Conservation (phyloP, 139 green algal species). For the Nannochloris sp. region DNA sequence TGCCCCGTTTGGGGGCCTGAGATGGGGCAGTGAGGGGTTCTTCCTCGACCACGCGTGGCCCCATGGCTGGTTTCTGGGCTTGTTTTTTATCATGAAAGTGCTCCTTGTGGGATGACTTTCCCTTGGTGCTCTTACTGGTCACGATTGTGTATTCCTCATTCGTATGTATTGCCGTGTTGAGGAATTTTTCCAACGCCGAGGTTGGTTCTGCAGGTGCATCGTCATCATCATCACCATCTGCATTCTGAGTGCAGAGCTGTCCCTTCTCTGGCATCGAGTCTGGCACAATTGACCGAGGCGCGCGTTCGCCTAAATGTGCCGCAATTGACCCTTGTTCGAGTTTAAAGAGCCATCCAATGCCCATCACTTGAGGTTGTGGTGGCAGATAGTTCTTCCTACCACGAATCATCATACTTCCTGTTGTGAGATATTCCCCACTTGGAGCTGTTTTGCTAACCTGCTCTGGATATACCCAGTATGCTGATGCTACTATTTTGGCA, state of each 20-base stretch:
- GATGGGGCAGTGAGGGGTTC: conserved; percentile 7
- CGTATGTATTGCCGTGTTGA: conserved; percentile 9
- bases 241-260: not conserved
- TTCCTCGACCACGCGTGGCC: too few species aligned
- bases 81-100: not conserved
- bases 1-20: conserved; percentile 51
- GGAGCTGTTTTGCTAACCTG: conserved; percentile 93
- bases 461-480: conserved; percentile 88
- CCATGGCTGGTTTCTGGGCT: too few species aligned
- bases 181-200: too few species aligned
- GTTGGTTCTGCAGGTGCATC: conserved; percentile 9
- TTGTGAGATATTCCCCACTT: conserved; percentile 84
- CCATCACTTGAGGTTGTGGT: conserved; percentile 82
- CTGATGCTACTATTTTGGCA: conserved; percentile 79
- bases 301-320: conserved; percentile 74
- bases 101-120: conserved; percentile 15
- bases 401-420: conserved; percentile 87
- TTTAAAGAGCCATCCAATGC: conserved; percentile 75
- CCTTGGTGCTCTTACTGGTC: not conserved
- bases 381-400: conserved; percentile 96
- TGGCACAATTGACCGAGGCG: conserved; percentile 11
- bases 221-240: conserved; percentile 2
- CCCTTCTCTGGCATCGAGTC: not conserved
- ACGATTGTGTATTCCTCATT: too few species aligned
- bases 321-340: conserved; percentile 71